Conservation (phyloP, 1,139 yeast species). For the Suhomyces terraborum region DNA sequence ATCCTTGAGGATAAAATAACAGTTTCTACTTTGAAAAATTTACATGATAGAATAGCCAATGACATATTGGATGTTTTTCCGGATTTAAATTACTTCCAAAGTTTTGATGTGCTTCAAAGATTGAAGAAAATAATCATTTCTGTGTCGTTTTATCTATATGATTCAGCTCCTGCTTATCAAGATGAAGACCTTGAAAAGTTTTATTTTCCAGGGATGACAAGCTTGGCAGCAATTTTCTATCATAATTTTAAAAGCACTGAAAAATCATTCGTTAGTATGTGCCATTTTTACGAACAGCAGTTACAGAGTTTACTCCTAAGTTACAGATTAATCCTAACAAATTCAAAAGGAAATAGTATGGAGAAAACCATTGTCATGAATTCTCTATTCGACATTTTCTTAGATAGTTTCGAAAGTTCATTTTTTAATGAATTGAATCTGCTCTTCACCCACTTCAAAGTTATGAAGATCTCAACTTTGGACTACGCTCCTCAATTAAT, state of each 20-base stretch:
- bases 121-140: constrained; percentile 31
- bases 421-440: constrained; percentile 47
- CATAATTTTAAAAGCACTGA: constrained; percentile 35
- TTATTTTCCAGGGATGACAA: constrained; percentile 30
- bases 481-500: constrained; percentile 29
- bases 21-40: constrained; percentile 7
- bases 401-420: constrained; percentile 48
- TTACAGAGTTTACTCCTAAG: constrained; percentile 29
- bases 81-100: constrained; percentile 46
- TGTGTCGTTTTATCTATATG: constrained; percentile 25
- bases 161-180: constrained; percentile 17
- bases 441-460: constrained; percentile 52
- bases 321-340: constrained; percentile 11
- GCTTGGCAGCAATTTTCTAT: constrained; percentile 46
- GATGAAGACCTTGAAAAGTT: constrained; percentile 14
- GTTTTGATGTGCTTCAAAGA: constrained; percentile 26
- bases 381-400: constrained; percentile 20
- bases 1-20: constrained; percentile 4
- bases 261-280: constrained; percentile 47
- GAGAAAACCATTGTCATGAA: constrained; percentile 11
- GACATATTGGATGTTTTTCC: constrained; percentile 44
- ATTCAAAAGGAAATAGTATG: constrained; percentile 3
- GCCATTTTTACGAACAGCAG: constrained; percentile 43
- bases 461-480: constrained; percentile 35
- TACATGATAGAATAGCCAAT: constrained; percentile 15